Conservation (phyloP, 2,329 filamentous ascomycete genomes). For the Fusarium sp. region DNA sequence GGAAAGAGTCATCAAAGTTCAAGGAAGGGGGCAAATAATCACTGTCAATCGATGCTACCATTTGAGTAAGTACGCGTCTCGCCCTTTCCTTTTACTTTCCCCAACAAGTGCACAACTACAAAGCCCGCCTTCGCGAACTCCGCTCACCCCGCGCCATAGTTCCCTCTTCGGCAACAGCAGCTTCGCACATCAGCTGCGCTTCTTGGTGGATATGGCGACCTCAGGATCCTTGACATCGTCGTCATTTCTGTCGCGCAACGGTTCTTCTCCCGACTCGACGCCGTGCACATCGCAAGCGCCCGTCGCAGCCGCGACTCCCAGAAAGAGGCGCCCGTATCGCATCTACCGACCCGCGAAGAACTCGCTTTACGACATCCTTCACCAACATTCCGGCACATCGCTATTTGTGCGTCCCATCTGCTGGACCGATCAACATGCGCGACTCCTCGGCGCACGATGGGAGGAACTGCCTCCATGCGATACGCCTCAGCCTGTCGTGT, state of each 20-base stretch:
- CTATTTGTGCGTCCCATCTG: conserved; percentile 65
- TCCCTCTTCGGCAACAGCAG: conserved; percentile 42
- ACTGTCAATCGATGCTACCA: conserved; percentile 39
- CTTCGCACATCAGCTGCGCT: conserved; percentile 46
- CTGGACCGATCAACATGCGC: conserved; percentile 66
- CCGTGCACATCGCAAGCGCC: conserved; percentile 44
- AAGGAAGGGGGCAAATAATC: neutral
- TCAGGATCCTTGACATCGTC: conserved; percentile 21
- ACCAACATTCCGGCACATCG: conserved; percentile 58
- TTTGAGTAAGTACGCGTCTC: conserved; percentile 43
- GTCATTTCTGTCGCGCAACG: conserved; percentile 23
- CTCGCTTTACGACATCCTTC: conserved; percentile 65
- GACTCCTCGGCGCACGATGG: conserved; percentile 62
- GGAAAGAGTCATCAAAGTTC: conserved; percentile 28
- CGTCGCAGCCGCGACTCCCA: conserved; percentile 18
- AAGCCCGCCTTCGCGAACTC: neutral
- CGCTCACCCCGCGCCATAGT: conserved; percentile 29
- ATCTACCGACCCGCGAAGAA: conserved; percentile 57
- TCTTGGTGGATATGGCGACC: conserved; percentile 45
- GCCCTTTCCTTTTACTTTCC: neutral
- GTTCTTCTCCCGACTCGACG: conserved; percentile 33
- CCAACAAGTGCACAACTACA: conserved; percentile 10
- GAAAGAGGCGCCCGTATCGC: conserved; percentile 44
- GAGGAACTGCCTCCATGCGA: conserved; percentile 55
- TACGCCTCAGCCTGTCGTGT: conserved; percentile 53